A percentile compares a stretch with the other conserved stretches of the same genome.
Evolutionary conservation across 495 filamentous ascomycete species (phyloP).

Genomic region (Entonaema liquescens): DNA sequence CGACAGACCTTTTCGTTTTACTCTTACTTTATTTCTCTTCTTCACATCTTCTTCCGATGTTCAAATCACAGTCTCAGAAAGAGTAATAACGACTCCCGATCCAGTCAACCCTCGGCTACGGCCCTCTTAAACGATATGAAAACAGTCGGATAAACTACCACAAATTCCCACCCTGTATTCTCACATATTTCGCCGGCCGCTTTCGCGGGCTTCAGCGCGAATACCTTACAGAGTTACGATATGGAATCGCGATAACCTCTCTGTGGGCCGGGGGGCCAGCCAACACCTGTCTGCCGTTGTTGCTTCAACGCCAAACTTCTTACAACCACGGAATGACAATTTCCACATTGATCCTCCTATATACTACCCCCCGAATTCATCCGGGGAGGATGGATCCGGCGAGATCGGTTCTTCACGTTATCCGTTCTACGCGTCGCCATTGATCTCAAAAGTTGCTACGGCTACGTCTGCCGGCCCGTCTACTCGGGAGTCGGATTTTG

Average conservation of each 20-base stretch:
- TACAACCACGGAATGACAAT: constrained; percentile 10
- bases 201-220: constrained; percentile 61
- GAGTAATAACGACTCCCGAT: background rate
- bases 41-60: constrained; percentile 13
- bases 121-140: constrained; percentile 45
- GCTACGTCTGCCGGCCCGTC: background rate
- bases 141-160: constrained; percentile 34
- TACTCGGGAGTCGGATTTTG: background rate
- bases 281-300: constrained; percentile 30
- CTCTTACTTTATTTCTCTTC: background rate
- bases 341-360: constrained; percentile 36
- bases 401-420: constrained; percentile 2
- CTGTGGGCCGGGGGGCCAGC: constrained; percentile 62
- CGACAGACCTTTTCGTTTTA: background rate
- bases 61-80: constrained; percentile 5
- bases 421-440: constrained; percentile 20
- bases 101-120: background rate
- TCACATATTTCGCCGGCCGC: constrained; percentile 50
- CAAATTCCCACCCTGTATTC: constrained; percentile 56
- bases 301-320: background rate
- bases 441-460: background rate
- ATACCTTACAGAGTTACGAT: constrained; percentile 55
- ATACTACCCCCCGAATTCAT: constrained; percentile 14
- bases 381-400: background rate
- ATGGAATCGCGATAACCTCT: constrained; percentile 61